These are phyloP conservation scores for Russula compacta DNA, from an alignment of 768 basidiomycete genomes.

Conservation along the genomic window DNA sequence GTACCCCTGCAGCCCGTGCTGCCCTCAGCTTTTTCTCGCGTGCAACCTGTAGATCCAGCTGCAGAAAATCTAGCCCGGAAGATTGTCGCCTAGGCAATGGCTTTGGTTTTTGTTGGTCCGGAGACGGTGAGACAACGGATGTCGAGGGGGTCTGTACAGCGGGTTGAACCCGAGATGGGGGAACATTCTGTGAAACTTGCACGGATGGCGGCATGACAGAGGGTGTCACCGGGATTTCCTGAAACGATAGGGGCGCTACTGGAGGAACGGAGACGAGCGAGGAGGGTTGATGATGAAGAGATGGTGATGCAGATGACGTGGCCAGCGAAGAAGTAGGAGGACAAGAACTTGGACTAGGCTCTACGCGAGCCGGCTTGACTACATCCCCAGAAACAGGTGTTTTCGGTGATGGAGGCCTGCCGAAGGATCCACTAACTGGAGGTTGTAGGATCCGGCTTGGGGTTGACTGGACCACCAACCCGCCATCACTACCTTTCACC, in stretches of 20 bases:
- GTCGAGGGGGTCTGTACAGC: background rate
- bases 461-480: background rate
- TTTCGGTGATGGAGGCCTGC: background rate
- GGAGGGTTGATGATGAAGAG: background rate
- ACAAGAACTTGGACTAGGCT: background rate
- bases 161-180: background rate
- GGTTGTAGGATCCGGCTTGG: background rate
- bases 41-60: slow-evolving; percentile 6
- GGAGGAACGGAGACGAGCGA: background rate
- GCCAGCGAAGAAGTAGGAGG: background rate
- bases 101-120: background rate
- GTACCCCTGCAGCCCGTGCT: background rate
- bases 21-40: slow-evolving; percentile 7
- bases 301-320: background rate
- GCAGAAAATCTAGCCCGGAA: slow-evolving; percentile 9
- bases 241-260: background rate
- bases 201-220: background rate
- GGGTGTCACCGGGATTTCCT: background rate
- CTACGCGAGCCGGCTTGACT: background rate
- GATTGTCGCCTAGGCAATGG: slow-evolving; percentile 1
- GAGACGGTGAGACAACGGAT: background rate
- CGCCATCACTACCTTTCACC: background rate
- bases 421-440: background rate
- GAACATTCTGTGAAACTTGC: background rate
- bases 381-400: background rate